Conservation (phyloP, 805 yeast species). For the Lachancea sp. region DNA sequence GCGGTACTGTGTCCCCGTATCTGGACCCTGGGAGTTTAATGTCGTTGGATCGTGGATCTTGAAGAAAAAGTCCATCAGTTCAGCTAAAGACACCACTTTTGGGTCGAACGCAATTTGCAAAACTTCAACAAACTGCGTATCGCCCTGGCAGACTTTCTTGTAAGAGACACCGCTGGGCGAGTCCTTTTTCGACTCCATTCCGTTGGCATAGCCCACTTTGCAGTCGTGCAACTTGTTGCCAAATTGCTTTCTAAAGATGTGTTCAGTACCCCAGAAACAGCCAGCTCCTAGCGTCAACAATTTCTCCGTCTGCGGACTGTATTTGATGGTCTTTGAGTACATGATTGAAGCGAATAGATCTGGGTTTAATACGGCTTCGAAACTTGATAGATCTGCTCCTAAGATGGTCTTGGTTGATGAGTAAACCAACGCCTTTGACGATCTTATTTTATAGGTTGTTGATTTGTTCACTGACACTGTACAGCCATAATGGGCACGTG, state of each 20-base stretch:
- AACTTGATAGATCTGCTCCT: too few species aligned
- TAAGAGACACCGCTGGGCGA: conserved; percentile 39
- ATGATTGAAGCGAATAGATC: conserved; percentile 7
- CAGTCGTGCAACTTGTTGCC: conserved; percentile 58
- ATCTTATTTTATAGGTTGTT: too few species aligned
- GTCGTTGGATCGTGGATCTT: conserved; percentile 94
- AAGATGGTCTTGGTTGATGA: too few species aligned
- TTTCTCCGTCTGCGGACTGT: conserved; percentile 42
- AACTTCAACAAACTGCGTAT: conserved; percentile 75
- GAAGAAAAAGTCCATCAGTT: conserved; percentile 76
- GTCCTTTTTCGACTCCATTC: conserved; percentile 44
- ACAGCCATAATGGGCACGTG: too few species aligned
- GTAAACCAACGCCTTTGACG: too few species aligned
- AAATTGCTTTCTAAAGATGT: conserved; percentile 67
- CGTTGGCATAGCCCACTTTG: conserved; percentile 90
- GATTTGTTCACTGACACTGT: too few species aligned
- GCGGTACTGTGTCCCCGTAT: conserved; percentile 83
- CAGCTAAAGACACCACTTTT: conserved; percentile 45
- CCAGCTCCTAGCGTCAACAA: conserved; percentile 58
- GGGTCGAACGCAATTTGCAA: conserved; percentile 83
- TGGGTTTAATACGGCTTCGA: too few species aligned
- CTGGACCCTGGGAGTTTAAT: conserved; percentile 77
- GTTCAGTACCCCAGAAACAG: conserved; percentile 89
- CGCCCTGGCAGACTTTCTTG: conserved; percentile 65
- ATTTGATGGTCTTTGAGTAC: conserved; percentile 36